Conservation (phyloP, 495 filamentous ascomycete genomes). For the Parathielavia hyrcaniae region DNA sequence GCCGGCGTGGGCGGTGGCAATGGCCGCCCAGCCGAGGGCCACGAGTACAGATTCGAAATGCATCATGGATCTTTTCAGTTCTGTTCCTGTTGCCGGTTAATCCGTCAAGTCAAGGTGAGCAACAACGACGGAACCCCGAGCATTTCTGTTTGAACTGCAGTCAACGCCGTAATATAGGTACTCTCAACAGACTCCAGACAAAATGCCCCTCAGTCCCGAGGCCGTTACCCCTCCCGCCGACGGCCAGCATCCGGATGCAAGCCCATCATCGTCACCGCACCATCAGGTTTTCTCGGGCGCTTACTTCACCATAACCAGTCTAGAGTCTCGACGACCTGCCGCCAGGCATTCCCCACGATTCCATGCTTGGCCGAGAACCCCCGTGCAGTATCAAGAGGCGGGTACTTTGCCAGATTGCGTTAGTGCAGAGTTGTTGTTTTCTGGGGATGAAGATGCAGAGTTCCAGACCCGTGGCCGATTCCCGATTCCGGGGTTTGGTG, state of each 20-base stretch:
- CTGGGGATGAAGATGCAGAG: not conserved
- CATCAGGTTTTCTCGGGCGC: not conserved
- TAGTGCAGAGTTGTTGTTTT: not conserved
- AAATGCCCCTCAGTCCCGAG: not conserved
- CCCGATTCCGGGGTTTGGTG: not conserved
- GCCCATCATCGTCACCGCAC: not conserved
- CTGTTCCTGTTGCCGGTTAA: not conserved
- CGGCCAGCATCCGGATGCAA: not conserved
- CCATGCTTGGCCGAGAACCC: not conserved
- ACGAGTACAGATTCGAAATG: constrained; percentile 15
- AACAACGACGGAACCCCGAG: not conserved
- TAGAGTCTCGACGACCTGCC: not conserved
- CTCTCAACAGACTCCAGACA: not conserved
- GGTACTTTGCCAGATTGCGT: constrained; percentile 6
- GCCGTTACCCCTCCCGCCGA: not conserved
- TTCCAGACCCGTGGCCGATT: not conserved
- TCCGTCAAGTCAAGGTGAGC: not conserved
- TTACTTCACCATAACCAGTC: constrained; percentile 1
- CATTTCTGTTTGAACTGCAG: not conserved
- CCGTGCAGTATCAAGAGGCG: not conserved
- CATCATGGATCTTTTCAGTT: not conserved
- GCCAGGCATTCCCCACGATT: not conserved
- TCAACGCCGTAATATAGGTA: not conserved
- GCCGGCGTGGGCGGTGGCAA: constrained; percentile 31
- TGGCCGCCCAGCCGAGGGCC: constrained; percentile 24